Conservation (phyloP, 148 eudicot species). For the Vaccinium vitisidaea region DNA sequence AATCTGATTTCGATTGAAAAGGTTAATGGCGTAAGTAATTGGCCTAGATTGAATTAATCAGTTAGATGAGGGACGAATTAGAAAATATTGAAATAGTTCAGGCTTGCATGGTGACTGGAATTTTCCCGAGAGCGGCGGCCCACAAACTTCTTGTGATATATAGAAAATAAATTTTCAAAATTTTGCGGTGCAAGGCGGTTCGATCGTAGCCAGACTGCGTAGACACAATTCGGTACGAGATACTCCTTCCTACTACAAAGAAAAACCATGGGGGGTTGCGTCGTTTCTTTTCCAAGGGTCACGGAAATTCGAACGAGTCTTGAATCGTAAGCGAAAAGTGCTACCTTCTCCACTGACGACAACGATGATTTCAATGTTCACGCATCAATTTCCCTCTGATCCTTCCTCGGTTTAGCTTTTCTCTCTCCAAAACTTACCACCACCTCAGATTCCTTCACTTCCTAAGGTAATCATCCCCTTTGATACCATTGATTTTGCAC, state of each 20-base stretch:
- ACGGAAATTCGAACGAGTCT: constrained; percentile 19
- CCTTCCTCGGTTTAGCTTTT: background rate
- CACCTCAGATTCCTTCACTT: background rate
- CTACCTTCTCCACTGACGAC: background rate
- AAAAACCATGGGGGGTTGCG: background rate
- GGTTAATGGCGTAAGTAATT: too few relatives aligned
- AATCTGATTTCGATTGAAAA: too few relatives aligned
- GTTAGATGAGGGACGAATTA: too few relatives aligned
- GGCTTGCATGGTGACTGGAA: too few relatives aligned
- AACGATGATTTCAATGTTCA: background rate
- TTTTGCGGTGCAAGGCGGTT: background rate
- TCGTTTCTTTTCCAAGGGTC: constrained; percentile 24
- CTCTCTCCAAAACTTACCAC: background rate
- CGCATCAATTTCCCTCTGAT: constrained; percentile 1
- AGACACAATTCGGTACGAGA: background rate
- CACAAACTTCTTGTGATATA: background rate
- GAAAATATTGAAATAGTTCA: too few relatives aligned
- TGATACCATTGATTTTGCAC: background rate
- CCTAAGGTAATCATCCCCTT: constrained; percentile 1
- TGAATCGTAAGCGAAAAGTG: constrained; percentile 11
- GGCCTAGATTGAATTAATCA: too few relatives aligned
- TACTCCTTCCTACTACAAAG: too few relatives aligned
- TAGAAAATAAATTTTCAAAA: background rate
- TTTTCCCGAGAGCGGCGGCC: background rate
- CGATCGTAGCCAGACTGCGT: background rate